Conservation (phyloP, 2,329 filamentous ascomycete genomes). For the Alternaria longipes region DNA sequence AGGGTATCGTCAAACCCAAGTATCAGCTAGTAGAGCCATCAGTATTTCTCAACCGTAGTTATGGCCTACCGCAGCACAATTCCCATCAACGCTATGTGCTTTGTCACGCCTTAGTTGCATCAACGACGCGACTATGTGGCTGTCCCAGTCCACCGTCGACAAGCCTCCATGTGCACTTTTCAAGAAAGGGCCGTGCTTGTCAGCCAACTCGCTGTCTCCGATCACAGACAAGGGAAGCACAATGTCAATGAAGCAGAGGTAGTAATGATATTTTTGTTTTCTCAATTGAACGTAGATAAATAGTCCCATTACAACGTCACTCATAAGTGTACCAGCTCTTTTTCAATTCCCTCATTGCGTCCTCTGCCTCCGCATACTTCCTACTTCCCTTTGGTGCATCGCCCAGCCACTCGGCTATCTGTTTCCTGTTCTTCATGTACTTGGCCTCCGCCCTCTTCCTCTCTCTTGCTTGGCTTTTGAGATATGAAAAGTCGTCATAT, state of each 20-base stretch:
- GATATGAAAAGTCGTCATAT: slow-evolving; percentile 71
- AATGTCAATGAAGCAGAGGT: not conserved
- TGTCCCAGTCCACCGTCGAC: too few species aligned
- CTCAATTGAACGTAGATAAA: not conserved
- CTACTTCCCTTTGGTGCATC: slow-evolving; percentile 33
- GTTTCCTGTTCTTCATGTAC: slow-evolving; percentile 59
- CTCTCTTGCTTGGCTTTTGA: slow-evolving; percentile 68
- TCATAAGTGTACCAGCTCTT: slow-evolving; percentile 46
- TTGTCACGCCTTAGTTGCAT: too few species aligned
- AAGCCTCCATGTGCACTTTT: too few species aligned
- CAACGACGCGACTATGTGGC: too few species aligned
- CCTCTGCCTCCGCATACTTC: slow-evolving; percentile 38
- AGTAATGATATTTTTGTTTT: not conserved
- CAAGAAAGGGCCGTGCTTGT: too few species aligned
- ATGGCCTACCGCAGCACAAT: too few species aligned
- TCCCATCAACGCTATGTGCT: too few species aligned
- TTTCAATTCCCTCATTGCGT: slow-evolving; percentile 35
- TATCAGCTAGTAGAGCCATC: too few species aligned
- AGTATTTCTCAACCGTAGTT: too few species aligned
- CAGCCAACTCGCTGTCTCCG: too few species aligned
- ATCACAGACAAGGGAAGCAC: not conserved
- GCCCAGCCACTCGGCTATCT: slow-evolving; percentile 34
- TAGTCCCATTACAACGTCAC: slow-evolving; percentile 14
- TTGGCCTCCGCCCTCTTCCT: slow-evolving; percentile 47
- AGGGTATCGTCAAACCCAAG: too few species aligned